Base-by-base conservation (phyloP, 352 stramenopile genomes). In the Phytopythium oedochilum region DNA sequence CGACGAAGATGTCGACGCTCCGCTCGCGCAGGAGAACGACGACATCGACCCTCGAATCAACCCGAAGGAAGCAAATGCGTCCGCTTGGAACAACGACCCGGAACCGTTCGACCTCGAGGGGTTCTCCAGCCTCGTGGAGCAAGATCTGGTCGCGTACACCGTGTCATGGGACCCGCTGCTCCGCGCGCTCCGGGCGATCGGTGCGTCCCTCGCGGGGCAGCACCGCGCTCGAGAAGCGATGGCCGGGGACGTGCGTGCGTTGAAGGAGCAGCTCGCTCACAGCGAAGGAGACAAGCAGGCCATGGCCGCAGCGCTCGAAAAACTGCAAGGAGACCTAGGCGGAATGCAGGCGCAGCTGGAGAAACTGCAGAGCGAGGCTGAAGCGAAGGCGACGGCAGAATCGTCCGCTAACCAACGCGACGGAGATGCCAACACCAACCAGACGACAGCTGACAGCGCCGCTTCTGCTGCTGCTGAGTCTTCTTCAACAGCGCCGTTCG, bases 151-250 rank as follows among this genome's bases (percentile, higher is more conserved):
- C 31, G 62, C 78, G 49, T 90, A 88, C 64, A 87, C 60, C 23
- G 59, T 88, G 25, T 85, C 83, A 47, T 88, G 83, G 78, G 78
- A 88, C 32, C 83, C 83, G 28, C 55, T 94, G 15, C 66, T 84
- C 45, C 83, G 86, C 49, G 76, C 76, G 12, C 64, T 94, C 1
- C 67, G 84, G 56, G 60, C 75, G 40, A 60, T 94, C 17, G 78
- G 75, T 4, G 47, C 53, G 8, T 82, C 78, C 12, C 74, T 89
- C 53, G 64, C 66, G 8, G 75, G 68, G 20, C 80, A 91, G 39
- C 74, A 90, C 39, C 64, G 60, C 22, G 59, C 50, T 15, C 73
- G 84, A 29, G 78, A 86, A 32, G 70, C 83, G 22, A 72, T 93
- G 63, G 54, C 75, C 29, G 70, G 71, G 1, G 63, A 91, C 29